Percentiles rank a stretch among this genome's conserved stretches.
Conservation (phyloP, 805 yeast species). For the Myxozyma vanderwaltii region DNA sequence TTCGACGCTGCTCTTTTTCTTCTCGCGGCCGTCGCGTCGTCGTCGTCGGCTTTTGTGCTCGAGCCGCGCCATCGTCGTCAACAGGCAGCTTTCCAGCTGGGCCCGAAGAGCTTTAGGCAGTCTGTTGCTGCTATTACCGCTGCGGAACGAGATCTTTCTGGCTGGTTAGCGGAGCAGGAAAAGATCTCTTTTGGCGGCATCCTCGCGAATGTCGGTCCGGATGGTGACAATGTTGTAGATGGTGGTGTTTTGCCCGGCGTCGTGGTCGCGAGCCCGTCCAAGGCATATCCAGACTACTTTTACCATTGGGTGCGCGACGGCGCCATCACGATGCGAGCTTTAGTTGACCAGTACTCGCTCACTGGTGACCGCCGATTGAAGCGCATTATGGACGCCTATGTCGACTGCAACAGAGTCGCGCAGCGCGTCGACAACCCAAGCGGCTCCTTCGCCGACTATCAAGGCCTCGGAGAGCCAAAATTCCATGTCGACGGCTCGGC, state of each 20-base stretch:
- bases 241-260: slow-evolving; percentile 61
- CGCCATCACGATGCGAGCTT: slow-evolving; percentile 65
- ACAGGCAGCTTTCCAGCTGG: background rate
- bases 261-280: slow-evolving; percentile 84
- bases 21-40: slow-evolving; percentile 13
- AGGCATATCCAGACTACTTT: slow-evolving; percentile 69
- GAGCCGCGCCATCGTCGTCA: slow-evolving; percentile 4
- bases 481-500: slow-evolving; percentile 66
- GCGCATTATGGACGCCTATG: slow-evolving; percentile 57
- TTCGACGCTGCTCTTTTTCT: slow-evolving; percentile 8
- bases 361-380: slow-evolving; percentile 37
- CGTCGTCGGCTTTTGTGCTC: slow-evolving; percentile 12
- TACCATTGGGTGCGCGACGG: slow-evolving; percentile 92
- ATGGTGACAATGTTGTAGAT: slow-evolving; percentile 39
- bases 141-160: slow-evolving; percentile 44
- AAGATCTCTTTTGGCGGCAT: slow-evolving; percentile 51
- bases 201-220: slow-evolving; percentile 59
- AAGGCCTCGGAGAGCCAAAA: slow-evolving; percentile 88
- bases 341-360: slow-evolving; percentile 60
- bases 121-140: background rate
- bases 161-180: slow-evolving; percentile 54
- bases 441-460: slow-evolving; percentile 52
- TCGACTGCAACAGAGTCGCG: slow-evolving; percentile 57
- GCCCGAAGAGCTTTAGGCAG: background rate
- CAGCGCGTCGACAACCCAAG: slow-evolving; percentile 72